A percentile compares a stretch with the other conserved stretches of the same genome.
phyloP scores from a whole-genome alignment of 2,329 filamentous ascomycete species.

The Aspergillus tamarii region DNA sequence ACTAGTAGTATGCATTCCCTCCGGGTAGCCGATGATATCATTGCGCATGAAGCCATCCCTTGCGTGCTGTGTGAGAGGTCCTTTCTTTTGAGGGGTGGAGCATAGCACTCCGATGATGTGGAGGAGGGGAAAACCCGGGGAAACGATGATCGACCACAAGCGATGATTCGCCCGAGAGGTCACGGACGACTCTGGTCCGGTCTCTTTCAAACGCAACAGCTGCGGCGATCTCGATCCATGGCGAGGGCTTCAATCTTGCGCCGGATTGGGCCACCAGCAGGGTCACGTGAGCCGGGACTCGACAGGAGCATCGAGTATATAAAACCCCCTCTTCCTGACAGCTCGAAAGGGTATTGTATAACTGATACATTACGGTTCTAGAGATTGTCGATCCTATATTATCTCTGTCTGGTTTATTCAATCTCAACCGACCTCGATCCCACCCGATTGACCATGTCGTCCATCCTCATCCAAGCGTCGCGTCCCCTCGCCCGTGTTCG shows the following conservation, averaged over 20 bases:
- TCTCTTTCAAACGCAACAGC: background rate
- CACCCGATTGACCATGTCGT: background rate
- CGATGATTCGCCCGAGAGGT: background rate
- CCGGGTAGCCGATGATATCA: slow-evolving; percentile 14
- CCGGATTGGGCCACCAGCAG: background rate
- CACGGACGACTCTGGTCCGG: slow-evolving; percentile 22
- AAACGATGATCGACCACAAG: background rate
- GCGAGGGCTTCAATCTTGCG: background rate
- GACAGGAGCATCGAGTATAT: too few species aligned
- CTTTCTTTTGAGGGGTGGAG: background rate
- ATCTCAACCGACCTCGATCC: background rate
- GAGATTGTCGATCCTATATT: background rate
- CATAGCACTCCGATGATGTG: background rate
- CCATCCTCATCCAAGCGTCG: slow-evolving; percentile 8
- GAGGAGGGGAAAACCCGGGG: background rate
- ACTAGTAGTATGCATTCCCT: background rate
- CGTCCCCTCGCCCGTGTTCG: slow-evolving; percentile 23
- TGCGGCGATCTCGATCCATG: background rate
- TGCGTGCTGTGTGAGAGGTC: slow-evolving; percentile 1
- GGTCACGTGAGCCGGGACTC: background rate
- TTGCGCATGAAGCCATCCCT: slow-evolving; percentile 17
- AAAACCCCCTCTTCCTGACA: background rate
- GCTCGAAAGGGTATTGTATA: background rate
- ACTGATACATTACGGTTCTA: background rate
- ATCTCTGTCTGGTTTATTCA: background rate